Percentiles rank a stretch among this genome's conserved stretches.
These are phyloP conservation scores for Neurospora sp. DNA, from an alignment of 495 filamentous ascomycete species.

Conservation along the genomic window DNA sequence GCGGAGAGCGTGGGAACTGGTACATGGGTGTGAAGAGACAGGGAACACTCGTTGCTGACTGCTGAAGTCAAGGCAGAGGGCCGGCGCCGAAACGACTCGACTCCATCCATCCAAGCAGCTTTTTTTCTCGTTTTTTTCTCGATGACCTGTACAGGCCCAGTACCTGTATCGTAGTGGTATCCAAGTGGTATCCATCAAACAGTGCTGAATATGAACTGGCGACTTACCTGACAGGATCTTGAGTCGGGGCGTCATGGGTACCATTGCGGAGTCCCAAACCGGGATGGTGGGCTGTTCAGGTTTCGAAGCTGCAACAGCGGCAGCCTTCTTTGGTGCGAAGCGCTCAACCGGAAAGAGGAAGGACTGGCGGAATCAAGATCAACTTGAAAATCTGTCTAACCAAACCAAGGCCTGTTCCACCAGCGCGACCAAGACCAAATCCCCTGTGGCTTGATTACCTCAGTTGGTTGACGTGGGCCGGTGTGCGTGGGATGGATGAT, in stretches of 20 bases:
- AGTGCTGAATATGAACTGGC: slow-evolving; percentile 11
- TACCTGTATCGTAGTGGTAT: background rate
- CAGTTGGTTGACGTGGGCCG: background rate
- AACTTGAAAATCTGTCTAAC: background rate
- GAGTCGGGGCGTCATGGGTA: slow-evolving; percentile 42
- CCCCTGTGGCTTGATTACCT: background rate
- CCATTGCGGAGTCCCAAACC: slow-evolving; percentile 35
- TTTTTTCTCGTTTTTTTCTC: background rate
- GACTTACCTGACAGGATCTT: slow-evolving; percentile 44
- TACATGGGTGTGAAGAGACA: slow-evolving; percentile 5
- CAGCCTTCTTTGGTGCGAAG: slow-evolving; percentile 16
- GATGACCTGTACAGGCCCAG: background rate
- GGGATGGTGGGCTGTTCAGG: slow-evolving; percentile 30
- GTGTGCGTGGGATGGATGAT: background rate
- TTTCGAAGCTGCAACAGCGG: slow-evolving; percentile 24
- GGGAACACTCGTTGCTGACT: background rate
- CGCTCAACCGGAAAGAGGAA: slow-evolving; percentile 17
- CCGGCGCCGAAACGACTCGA: background rate
- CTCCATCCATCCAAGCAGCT: background rate
- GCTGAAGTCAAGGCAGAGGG: background rate
- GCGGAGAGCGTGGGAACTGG: slow-evolving; percentile 10
- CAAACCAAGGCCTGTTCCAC: background rate
- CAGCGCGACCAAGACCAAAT: background rate
- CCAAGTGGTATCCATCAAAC: slow-evolving; percentile 3
- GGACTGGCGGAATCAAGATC: background rate